phyloP scores from a whole-genome alignment of 257 asterid species.

The Primulina tabacum region DNA sequence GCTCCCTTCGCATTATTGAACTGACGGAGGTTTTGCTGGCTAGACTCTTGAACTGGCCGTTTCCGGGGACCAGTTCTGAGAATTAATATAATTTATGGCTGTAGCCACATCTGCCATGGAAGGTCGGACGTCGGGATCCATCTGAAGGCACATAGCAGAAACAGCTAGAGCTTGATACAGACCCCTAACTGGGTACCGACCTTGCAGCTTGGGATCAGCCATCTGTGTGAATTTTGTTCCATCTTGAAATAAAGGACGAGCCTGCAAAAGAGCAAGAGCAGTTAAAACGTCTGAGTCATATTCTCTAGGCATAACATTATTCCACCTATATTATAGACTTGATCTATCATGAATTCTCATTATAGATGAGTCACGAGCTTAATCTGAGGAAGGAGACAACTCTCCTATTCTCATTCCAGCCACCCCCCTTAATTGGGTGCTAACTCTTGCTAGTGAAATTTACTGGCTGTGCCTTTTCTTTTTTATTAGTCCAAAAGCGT shows the following conservation, averaged over 20 bases:
- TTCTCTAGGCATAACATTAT: no score
- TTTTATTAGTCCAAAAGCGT: no score
- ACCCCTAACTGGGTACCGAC: slow-evolving; percentile 46
- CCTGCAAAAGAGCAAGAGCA: slow-evolving; percentile 30
- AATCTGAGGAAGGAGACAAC: no score
- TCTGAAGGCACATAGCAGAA: slow-evolving; percentile 55
- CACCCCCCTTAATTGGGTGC: no score
- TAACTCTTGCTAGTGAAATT: no score
- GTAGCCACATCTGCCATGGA: slow-evolving; percentile 35
- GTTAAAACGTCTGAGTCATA: not conserved
- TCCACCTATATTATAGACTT: no score
- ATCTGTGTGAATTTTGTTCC: slow-evolving; percentile 48
- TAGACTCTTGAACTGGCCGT: slow-evolving; percentile 24
- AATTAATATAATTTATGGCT: slow-evolving; percentile 32
- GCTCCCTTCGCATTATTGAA: slow-evolving; percentile 24
- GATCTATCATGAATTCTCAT: no score
- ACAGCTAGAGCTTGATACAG: slow-evolving; percentile 53
- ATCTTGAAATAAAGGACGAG: slow-evolving; percentile 51
- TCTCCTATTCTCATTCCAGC: no score
- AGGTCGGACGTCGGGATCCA: slow-evolving; percentile 41
- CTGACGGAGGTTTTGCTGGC: slow-evolving; percentile 15
- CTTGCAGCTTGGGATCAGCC: slow-evolving; percentile 55
- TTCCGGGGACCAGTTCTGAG: slow-evolving; percentile 29
- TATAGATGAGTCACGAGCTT: no score
- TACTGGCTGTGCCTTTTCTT: no score